phyloP scores from a whole-genome alignment of 2,329 filamentous ascomycete genomes.

The Fusarium sp. region DNA sequence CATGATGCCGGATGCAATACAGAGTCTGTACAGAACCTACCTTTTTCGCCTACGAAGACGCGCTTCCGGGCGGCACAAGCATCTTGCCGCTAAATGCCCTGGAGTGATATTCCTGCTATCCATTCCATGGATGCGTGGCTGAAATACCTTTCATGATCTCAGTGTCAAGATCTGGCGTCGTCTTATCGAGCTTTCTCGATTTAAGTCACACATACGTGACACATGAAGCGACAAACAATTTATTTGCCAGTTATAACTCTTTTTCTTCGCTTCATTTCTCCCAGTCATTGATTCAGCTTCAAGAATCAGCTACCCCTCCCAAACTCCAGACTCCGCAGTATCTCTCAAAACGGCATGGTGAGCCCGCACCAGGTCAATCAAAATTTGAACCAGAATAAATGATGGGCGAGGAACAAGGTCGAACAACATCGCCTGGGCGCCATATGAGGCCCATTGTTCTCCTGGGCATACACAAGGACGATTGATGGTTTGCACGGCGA shows the following conservation, averaged over 20 bases:
- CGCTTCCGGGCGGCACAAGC: not conserved
- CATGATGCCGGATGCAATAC: slow-evolving; percentile 43
- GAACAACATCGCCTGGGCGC: not conserved
- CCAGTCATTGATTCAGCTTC: not conserved
- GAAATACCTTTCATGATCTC: not conserved
- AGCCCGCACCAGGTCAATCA: slow-evolving; percentile 8
- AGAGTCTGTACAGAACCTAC: not conserved
- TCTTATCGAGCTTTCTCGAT: not conserved
- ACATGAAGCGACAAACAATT: slow-evolving; percentile 5
- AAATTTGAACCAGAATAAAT: not conserved
- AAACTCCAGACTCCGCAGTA: slow-evolving; percentile 13
- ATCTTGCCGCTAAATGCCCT: not conserved
- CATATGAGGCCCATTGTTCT: not conserved
- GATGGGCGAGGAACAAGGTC: not conserved
- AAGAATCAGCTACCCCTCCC: not conserved
- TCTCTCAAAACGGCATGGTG: slow-evolving; percentile 1
- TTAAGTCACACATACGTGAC: not conserved
- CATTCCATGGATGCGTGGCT: not conserved
- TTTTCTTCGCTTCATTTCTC: not conserved
- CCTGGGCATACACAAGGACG: not conserved
- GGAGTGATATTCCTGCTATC: slow-evolving; percentile 1
- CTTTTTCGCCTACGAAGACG: not conserved
- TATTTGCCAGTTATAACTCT: slow-evolving; percentile 15
- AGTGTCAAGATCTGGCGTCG: not conserved
- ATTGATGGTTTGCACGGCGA: not conserved